These are phyloP conservation scores for Septoria petroselini DNA, from an alignment of 2,329 filamentous ascomycete species.

Conservation along the genomic window DNA sequence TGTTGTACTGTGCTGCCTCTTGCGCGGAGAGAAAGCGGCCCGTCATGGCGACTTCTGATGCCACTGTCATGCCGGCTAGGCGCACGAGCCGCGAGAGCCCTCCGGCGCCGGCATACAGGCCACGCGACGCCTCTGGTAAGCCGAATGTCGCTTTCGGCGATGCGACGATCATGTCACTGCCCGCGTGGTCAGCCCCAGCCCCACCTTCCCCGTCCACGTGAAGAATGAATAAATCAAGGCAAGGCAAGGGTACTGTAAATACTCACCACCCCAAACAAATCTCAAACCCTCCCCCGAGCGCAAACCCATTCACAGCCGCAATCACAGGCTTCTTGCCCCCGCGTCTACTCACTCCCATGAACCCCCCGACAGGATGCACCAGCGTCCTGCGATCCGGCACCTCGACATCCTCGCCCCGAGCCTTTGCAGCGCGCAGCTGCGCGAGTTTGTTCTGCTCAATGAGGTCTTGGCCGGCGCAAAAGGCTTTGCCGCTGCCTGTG, in stretches of 20 bases:
- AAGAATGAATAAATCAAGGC: too few relatives aligned
- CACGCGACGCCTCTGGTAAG: conserved; percentile 54
- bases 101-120: conserved; percentile 54
- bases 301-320: conserved; percentile 58
- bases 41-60: conserved; percentile 51
- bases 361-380: conserved; percentile 43
- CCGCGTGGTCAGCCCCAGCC: conserved; percentile 2
- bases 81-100: conserved; percentile 53
- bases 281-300: conserved; percentile 58
- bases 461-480: conserved; percentile 56
- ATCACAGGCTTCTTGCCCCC: conserved; percentile 60
- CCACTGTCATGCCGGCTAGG: conserved; percentile 49
- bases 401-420: conserved; percentile 26
- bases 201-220: neutral
- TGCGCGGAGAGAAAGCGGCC: conserved; percentile 47
- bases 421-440: conserved; percentile 24
- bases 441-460: conserved; percentile 45
- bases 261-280: conserved; percentile 51
- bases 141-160: conserved; percentile 52
- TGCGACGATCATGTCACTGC: conserved; percentile 52
- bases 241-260: neutral
- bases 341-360: conserved; percentile 55
- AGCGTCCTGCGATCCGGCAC: conserved; percentile 28
- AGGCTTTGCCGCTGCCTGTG: conserved; percentile 54
- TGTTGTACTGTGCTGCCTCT: conserved; percentile 44